Evolutionary conservation across 2,329 filamentous ascomycete species (phyloP).

Genomic region (Botrytis galanthina): DNA sequence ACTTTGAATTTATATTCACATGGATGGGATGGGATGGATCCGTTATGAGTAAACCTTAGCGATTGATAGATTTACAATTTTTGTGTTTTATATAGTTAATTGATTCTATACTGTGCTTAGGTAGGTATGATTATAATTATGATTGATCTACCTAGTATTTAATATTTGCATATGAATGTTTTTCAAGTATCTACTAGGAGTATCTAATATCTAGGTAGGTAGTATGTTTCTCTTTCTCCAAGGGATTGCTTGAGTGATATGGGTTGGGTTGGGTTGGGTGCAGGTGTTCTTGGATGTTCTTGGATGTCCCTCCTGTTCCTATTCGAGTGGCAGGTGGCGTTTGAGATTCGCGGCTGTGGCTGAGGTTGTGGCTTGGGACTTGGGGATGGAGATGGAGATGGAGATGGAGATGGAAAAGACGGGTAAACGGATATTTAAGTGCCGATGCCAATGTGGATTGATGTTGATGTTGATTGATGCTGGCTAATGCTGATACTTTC

Average conservation of each 20-base stretch:
- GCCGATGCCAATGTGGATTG: neutral
- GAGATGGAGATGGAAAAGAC: neutral
- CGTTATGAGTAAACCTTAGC: no score
- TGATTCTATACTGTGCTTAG: neutral
- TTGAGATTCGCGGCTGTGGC: neutral
- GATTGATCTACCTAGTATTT: neutral
- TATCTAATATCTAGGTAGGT: no score
- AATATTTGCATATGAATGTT: neutral
- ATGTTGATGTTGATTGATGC: no score
- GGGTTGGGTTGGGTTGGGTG: no score
- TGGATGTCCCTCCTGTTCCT: neutral
- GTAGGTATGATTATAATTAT: no score
- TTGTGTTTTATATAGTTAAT: no score
- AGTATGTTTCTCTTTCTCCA: neutral
- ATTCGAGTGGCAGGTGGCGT: neutral
- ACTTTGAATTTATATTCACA: neutral
- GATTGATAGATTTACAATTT: no score
- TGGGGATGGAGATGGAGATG: neutral
- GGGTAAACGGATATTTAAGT: neutral
- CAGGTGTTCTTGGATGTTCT: no score
- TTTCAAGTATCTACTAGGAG: neutral
- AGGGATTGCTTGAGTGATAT: neutral
- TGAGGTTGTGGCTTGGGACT: neutral
- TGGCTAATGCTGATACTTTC: no score
- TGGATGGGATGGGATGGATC: no score